phyloP scores from a whole-genome alignment of 495 filamentous ascomycete species.

The Tuber microsphaerosporum region DNA sequence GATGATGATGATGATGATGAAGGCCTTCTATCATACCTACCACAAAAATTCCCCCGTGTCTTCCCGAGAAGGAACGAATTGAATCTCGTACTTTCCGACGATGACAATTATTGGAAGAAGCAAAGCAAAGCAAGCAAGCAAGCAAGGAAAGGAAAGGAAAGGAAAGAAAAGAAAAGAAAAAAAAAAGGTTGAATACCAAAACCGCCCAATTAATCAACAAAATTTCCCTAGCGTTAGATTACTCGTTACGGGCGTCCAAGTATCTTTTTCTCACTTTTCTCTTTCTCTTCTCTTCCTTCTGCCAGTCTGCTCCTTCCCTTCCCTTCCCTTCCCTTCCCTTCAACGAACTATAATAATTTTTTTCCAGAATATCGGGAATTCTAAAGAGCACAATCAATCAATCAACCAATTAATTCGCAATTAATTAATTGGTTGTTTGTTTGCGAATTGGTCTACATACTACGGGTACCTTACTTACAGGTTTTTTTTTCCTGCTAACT shows the following conservation, averaged over 20 bases:
- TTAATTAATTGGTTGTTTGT: too few relatives aligned
- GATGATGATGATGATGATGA: not conserved
- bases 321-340: not conserved
- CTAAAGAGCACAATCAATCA: not conserved
- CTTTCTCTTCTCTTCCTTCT: too few relatives aligned
- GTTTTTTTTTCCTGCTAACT: not conserved
- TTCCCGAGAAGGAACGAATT: constrained; percentile 3
- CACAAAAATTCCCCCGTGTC: not conserved
- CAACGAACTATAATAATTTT: not conserved
- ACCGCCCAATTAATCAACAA: not conserved
- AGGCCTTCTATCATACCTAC: not conserved
- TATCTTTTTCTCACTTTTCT: not conserved
- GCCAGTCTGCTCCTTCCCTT: not conserved
- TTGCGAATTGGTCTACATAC: not conserved
- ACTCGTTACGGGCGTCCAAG: not conserved
- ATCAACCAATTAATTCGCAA: not conserved
- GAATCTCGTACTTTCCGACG: not conserved
- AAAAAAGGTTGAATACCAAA: not conserved
- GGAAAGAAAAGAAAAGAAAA: not conserved
- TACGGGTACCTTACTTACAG: not conserved
- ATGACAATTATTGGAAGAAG: constrained; percentile 4
- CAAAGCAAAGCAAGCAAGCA: too few relatives aligned
- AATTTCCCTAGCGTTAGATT: not conserved
- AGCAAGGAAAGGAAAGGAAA: not conserved
- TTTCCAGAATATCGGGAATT: not conserved